These are phyloP conservation scores for Sphaerobolus stellatus DNA, from an alignment of 1,284 basidiomycete genomes.

Conservation along the genomic window DNA sequence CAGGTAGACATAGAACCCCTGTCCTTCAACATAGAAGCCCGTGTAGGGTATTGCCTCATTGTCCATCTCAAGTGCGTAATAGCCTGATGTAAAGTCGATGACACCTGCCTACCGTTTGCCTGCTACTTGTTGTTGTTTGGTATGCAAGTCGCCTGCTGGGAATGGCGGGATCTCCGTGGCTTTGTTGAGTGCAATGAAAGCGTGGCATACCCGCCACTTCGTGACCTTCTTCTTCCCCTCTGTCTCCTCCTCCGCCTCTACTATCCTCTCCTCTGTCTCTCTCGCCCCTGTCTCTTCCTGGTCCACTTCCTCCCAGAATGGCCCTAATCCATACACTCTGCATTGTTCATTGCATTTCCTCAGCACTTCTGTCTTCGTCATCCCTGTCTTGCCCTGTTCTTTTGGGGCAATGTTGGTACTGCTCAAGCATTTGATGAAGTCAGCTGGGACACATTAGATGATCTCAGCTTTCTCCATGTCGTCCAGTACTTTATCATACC, in stretches of 20 bases:
- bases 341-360: constrained; percentile 31
- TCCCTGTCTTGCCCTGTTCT: constrained; percentile 28
- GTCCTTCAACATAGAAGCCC: constrained; percentile 39
- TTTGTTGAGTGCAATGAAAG: constrained; percentile 35
- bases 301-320: constrained; percentile 16
- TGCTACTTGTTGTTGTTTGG: constrained; percentile 33
- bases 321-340: constrained; percentile 20
- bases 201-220: constrained; percentile 38
- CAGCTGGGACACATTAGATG: constrained; percentile 25
- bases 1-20: constrained; percentile 36
- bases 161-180: constrained; percentile 35
- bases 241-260: too few relatives aligned
- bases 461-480: constrained; percentile 33
- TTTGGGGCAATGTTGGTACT: constrained; percentile 32
- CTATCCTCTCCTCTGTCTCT: constrained; percentile 3
- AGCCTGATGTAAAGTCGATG: constrained; percentile 38
- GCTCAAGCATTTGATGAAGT: constrained; percentile 29
- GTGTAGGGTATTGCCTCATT: constrained; percentile 33
- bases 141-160: constrained; percentile 35
- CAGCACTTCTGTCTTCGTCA: constrained; percentile 30
- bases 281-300: neutral
- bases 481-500: constrained; percentile 29
- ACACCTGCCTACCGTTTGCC: constrained; percentile 32
- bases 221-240: too few relatives aligned
- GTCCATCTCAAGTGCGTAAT: constrained; percentile 33